Evolutionary conservation across 208 protist species (phyloP).

Genomic region (Naegleria gruberi): DNA sequence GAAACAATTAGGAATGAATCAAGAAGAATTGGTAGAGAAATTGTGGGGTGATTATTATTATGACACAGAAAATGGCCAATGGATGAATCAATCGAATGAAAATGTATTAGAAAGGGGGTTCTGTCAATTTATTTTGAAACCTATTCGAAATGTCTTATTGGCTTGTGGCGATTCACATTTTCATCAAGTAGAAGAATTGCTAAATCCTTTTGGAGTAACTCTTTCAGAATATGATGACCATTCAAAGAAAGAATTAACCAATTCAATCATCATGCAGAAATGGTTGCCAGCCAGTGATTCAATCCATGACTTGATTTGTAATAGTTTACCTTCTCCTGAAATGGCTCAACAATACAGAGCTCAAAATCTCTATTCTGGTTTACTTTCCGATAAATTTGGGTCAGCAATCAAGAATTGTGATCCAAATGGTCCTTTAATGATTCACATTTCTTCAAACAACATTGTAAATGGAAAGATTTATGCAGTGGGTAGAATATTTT

Average conservation of each 20-base stretch:
- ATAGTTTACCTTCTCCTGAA: slow-evolving; percentile 19
- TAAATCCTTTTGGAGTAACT: not conserved
- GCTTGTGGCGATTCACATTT: not conserved
- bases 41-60: slow-evolving; percentile 26
- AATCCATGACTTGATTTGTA: slow-evolving; percentile 13
- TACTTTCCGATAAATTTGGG: not conserved
- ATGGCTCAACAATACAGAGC: slow-evolving; percentile 11
- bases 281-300: slow-evolving; percentile 28
- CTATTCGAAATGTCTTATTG: not conserved
- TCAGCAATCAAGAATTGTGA: slow-evolving; percentile 21
- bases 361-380: slow-evolving; percentile 10
- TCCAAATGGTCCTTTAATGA: slow-evolving; percentile 9
- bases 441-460: slow-evolving; percentile 15
- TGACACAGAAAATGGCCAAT: not conserved
- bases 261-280: slow-evolving; percentile 21
- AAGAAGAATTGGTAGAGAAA: not conserved
- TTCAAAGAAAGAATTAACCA: not conserved
- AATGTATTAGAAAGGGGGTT: slow-evolving; percentile 19
- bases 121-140: slow-evolving; percentile 25
- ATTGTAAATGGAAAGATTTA: slow-evolving; percentile 31
- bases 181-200: not conserved
- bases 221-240: slow-evolving; percentile 18
- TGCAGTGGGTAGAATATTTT: slow-evolving; percentile 57
- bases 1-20: slow-evolving; percentile 33
- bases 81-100: not conserved